Base-by-base conservation (phyloP, 106 monocot genomes). In the Phalaenopsis aphrodite region DNA sequence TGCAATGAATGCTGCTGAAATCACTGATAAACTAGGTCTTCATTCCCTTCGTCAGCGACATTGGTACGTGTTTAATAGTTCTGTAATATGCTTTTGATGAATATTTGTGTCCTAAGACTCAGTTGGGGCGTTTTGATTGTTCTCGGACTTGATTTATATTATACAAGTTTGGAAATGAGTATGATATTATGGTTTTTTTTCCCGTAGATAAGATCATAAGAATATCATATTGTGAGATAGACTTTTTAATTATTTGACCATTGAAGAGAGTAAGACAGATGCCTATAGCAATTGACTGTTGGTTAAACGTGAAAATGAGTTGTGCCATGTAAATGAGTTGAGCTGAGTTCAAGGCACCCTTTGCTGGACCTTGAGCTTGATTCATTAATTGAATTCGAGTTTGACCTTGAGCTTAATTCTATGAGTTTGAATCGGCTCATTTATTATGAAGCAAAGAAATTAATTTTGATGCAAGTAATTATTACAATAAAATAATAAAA, bases 1-100 rank as follows among this genome's bases (percentile, higher is more conserved):
- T 87, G 93, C 93, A 80, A 93, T 93, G 93, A 90, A 93, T 87
- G 93, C 93, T 84, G 93, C 93, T 82, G 93, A 93, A 86, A 93
- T 93, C 57, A 93, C 93, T 67, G 93, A 93, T 78, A 93, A 93
- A 80, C 88, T 93, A 77, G 93, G 93, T 46, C 82, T 91, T 42
- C 91, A 93, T 80, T 91, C 91, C 78, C 85, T 93, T 36, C 93
- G 93, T 66, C 93, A 93, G 79, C 85, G 93, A 76, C 93, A 93
- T 83, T 93, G 93, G 93, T 93, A 86, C 36, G 16, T 42, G n/a
- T 39, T 45, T 19, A 3, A 69, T 69, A 37, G 39, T 39, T 14
- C 14, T 65, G 1, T 21, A 7, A 15, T 37, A 15, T 15, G 5
- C 2, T 39, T 14, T 14, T 14, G 14, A 9, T 12, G 36, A 69